Base-by-base conservation (phyloP, 73 alveolate species). In the Breviolum minutum region DNA sequence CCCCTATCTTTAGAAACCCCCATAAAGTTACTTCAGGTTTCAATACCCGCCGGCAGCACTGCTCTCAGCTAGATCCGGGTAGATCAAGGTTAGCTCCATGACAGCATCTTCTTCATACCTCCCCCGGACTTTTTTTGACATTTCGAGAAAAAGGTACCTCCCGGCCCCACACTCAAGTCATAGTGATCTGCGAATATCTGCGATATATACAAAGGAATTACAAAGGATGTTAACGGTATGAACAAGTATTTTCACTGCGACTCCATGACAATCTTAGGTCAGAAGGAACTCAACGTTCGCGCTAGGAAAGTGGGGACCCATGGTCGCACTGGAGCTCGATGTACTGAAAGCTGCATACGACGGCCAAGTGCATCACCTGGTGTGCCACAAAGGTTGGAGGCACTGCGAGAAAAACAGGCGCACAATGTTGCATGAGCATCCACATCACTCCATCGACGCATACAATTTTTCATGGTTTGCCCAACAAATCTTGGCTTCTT, bases 241-340 rank as follows among this genome's bases (percentile, higher is more conserved):
- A 40, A 40, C 54, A 40, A 40, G 54, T 40, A 40, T 40, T 40
- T 40, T 40, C 54, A 40, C 54, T 40, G 54, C 54, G 54, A 40
- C 54, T 40, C 54, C 3, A 40, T 40, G 54, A 40, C 54, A 40
- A 0, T 40, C 54, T 40, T 40, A 40, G 54, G 54, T 3, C 54
- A 40, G 80, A 17, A 69, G 80, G 80, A 69, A 69, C 20, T 20
- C 27, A 69, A 20, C 26, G 80, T 20, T 69, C 80, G 26, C 26
- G 2, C 80, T 2, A 69, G 4, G 54, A 40, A 40, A 40, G 3
- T 2, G 54, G 54, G n/a, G n/a, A 70, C 2, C 26, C 13, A 48
- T n/a, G 20, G 66, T 54, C 86, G 89, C 98, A 92, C 98, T 92
- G 98, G 90, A 92, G 98, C 98, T 92, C 98, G 80, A 92, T 92